Evolutionary conservation across 192 early-diverging fungal genomes (phyloP).

Genomic region (Rhizoclosmatium sp.): DNA sequence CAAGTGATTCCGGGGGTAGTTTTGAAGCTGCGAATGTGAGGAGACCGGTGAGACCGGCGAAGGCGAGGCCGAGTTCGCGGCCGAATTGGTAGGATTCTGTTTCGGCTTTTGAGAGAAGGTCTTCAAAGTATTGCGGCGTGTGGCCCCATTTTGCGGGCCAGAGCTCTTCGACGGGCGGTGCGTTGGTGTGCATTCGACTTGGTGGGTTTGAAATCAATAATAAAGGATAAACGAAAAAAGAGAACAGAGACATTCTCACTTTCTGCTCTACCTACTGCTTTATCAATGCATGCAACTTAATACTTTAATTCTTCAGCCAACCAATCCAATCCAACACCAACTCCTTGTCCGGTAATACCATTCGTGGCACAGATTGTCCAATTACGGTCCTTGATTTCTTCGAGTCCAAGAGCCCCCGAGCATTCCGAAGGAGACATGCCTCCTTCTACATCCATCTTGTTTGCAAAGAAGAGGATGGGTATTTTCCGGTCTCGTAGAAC

Average conservation of each 20-base stretch:
- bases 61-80: background rate
- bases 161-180: background rate
- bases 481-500: constrained; percentile 38
- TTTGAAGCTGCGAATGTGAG: constrained; percentile 17
- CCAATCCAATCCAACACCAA: constrained; percentile 50
- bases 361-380: constrained; percentile 52
- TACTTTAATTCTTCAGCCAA: constrained; percentile 41
- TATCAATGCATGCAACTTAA: background rate
- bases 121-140: constrained; percentile 33
- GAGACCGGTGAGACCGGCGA: background rate
- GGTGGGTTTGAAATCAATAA: background rate
- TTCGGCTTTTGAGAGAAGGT: constrained; percentile 14
- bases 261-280: no score
- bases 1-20: constrained; percentile 5
- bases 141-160: constrained; percentile 37
- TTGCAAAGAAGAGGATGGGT: constrained; percentile 52
- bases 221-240: background rate
- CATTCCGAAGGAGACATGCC: constrained; percentile 48
- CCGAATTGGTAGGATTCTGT: constrained; percentile 31
- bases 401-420: constrained; percentile 45
- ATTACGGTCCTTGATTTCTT: constrained; percentile 50
- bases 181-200: background rate
- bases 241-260: background rate
- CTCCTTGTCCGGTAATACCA: constrained; percentile 48
- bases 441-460: constrained; percentile 49